A percentile compares a stretch with the other conserved stretches of the same genome.
Evolutionary conservation across 163 green algal genomes (phyloP).

Genomic region (Chlamydomonas reinhardtii): DNA sequence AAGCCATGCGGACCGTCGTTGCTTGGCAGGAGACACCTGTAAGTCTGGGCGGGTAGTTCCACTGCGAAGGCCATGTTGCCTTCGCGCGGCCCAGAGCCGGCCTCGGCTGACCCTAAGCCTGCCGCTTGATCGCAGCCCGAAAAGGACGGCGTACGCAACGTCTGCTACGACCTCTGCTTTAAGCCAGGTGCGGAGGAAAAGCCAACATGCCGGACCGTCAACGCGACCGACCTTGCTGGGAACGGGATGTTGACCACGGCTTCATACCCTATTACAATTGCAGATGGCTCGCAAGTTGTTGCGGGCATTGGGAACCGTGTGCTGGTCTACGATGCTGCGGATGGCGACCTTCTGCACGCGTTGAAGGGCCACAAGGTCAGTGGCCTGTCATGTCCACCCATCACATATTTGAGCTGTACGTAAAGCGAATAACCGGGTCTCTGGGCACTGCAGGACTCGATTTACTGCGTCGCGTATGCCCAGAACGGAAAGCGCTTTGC

Average conservation of each 20-base stretch:
- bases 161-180: slow-evolving; percentile 87
- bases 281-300: slow-evolving; percentile 83
- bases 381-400: too few species aligned
- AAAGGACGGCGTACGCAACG: slow-evolving; percentile 79
- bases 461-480: slow-evolving; percentile 86
- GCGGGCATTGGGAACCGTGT: slow-evolving; percentile 80
- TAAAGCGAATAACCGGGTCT: too few species aligned
- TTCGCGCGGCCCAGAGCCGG: too few species aligned
- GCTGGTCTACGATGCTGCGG: slow-evolving; percentile 81
- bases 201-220: too few species aligned
- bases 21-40: slow-evolving; percentile 75
- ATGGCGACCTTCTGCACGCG: slow-evolving; percentile 81
- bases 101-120: background rate
- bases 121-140: slow-evolving; percentile 71
- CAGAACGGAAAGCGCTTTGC: slow-evolving; percentile 88
- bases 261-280: slow-evolving; percentile 77
- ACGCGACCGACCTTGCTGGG: too few species aligned
- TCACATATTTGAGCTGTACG: too few species aligned
- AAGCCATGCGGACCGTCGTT: slow-evolving; percentile 65
- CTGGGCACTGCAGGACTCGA: slow-evolving; percentile 69
- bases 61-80: too few species aligned
- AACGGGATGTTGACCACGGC: slow-evolving; percentile 58
- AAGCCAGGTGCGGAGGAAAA: slow-evolving; percentile 69
- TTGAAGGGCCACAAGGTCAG: slow-evolving; percentile 83
- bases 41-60: background rate